Evolutionary conservation across 225 moss, liverwort and hornwort genomes (phyloP).

Genomic region (Bryum argenteum): DNA sequence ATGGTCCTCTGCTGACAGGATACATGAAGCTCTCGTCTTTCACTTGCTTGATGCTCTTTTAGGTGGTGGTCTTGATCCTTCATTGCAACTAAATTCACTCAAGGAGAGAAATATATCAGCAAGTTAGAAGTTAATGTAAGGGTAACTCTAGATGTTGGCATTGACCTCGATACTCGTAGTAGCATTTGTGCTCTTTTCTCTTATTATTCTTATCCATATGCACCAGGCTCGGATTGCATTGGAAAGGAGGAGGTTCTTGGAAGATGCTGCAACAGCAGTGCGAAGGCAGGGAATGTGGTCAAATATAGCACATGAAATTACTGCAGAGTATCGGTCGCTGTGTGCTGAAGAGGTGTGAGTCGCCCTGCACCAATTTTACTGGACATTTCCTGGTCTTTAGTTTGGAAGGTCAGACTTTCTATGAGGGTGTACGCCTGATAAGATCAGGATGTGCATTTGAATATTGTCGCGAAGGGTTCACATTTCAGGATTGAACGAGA

Average conservation of each 20-base stretch:
- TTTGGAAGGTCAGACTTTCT: slow-evolving; percentile 24
- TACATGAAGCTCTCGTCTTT: not conserved
- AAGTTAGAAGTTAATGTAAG: not conserved
- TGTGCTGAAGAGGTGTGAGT: slow-evolving; percentile 74
- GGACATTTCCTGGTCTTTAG: slow-evolving; percentile 24
- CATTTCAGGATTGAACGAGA: not conserved
- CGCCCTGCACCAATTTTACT: slow-evolving; percentile 33
- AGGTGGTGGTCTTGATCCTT: slow-evolving; percentile 3
- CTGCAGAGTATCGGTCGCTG: slow-evolving; percentile 70
- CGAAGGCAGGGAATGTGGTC: slow-evolving; percentile 68
- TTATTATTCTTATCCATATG: slow-evolving; percentile 9
- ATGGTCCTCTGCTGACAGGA: not conserved
- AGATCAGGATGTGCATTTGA: slow-evolving; percentile 17
- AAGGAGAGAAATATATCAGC: not conserved
- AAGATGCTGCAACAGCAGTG: slow-evolving; percentile 60
- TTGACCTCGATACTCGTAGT: not conserved
- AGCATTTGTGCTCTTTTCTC: not conserved
- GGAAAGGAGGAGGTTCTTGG: slow-evolving; percentile 65
- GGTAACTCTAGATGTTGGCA: not conserved
- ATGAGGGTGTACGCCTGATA: slow-evolving; percentile 27
- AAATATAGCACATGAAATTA: slow-evolving; percentile 65
- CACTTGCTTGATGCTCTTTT: slow-evolving; percentile 18
- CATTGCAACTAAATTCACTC: not conserved
- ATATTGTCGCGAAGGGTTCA: slow-evolving; percentile 17
- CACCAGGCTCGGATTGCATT: slow-evolving; percentile 67